phyloP scores from a whole-genome alignment of 495 filamentous ascomycete species.

The Penicillium taxi region DNA sequence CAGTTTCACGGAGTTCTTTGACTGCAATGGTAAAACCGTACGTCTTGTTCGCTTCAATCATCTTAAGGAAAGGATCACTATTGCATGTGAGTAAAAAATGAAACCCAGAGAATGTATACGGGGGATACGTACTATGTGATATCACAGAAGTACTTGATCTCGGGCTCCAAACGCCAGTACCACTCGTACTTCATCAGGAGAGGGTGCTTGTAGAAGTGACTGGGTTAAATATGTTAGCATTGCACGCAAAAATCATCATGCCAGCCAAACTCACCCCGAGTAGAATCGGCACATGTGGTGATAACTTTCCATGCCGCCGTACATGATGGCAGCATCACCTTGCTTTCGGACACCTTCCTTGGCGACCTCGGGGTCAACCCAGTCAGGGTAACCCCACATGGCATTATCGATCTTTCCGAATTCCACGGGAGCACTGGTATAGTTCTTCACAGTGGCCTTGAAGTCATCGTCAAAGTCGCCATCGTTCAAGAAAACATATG shows the following conservation, averaged over 20 bases:
- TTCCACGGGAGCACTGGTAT: conserved; percentile 78
- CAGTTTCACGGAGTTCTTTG: conserved; percentile 95
- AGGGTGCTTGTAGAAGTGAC: conserved; percentile 97
- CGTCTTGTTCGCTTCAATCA: conserved; percentile 89
- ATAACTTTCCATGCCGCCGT: conserved; percentile 98
- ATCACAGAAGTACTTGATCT: conserved; percentile 99
- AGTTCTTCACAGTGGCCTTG: conserved; percentile 79
- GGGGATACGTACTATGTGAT: conserved; percentile 76
- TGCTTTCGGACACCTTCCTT: conserved; percentile 94
- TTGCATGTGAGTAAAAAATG: conserved; percentile 16
- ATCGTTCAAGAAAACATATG: conserved; percentile 98
- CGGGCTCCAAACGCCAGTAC: conserved; percentile 99
- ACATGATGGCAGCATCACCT: conserved; percentile 98
- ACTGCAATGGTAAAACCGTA: conserved; percentile 99
- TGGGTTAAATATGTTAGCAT: conserved; percentile 33
- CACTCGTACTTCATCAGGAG: conserved; percentile 95
- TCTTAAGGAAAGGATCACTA: conserved; percentile 91
- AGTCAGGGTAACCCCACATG: conserved; percentile 96
- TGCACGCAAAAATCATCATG: conserved; percentile 12
- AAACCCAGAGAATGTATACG: conserved; percentile 15
- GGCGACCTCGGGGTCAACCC: conserved; percentile 87
- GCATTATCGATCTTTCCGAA: conserved; percentile 87
- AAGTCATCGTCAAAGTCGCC: conserved; percentile 92
- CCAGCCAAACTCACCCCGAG: conserved; percentile 59
- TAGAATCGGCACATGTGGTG: conserved; percentile 99